Evolutionary conservation across 805 yeast genomes (phyloP), one percentile per base, ranked within the genome.

Genomic region (Sugiyamaella valdiviana): DNA sequence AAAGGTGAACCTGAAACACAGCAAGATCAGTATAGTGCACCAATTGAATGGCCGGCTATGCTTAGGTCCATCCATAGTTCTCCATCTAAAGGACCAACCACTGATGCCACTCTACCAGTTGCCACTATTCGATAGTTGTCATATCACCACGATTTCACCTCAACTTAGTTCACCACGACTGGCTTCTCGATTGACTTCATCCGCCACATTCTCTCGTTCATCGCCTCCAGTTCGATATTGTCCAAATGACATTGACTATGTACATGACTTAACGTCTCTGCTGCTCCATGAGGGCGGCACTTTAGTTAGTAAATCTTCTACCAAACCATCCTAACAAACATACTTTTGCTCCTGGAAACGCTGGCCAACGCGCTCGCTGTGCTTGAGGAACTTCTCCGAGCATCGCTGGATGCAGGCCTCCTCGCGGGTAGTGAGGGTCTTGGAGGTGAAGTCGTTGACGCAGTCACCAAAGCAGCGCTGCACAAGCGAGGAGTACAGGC

Each of bases 391-490:
- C 76, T 93, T 93, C 71, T 91, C 98, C 44, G 96, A 84, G 69
- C 99, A 93, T 70, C 85, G 85, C 75, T 80, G 74, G 54, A 93
- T 79, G 73, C 99, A 93, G 21, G 80, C 63, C 57, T 80, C 81
- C 70, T 93, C 99, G 74, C 85, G 87, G 62, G 80, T 68, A 54
- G 95, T 82, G 65, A 93, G 78, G 64, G 81, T 80, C 65, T 83
- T 82, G 39, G 98, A 88, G 50, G 99, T 93, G 80, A 93, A 91
- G 69, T 93, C 99, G 68, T 90, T 91, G 66, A 93, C 96, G 74
- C 99, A 93, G 73, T 93, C 98, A 52, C 80, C 80, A 75, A 93
- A 93, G 75, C 99, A 93, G 75, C 95, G 85, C 70, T 91, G 95
- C 46, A 93, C 98, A 61, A 93, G 78, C 66, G 85, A 84, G 56